Percentiles rank a stretch among this genome's conserved stretches.
Evolutionary conservation across 148 eudicot species (phyloP).

Genomic region (Rhododendron kiyosumense): DNA sequence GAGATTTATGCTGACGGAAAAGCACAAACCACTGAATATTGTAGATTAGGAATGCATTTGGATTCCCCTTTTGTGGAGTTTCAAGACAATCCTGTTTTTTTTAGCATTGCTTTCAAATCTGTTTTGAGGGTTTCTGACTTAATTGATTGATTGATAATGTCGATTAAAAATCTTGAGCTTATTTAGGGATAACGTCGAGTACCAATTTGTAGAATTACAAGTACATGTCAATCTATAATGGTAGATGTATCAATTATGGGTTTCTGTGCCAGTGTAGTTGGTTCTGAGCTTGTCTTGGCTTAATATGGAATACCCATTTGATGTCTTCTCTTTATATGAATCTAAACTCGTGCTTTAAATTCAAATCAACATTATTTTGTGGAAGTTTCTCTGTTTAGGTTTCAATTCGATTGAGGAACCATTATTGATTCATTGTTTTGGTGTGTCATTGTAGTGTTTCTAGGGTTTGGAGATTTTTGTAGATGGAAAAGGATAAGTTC

Average conservation of each 20-base stretch:
- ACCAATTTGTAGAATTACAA: not conserved
- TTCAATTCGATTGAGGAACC: not conserved
- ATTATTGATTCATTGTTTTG: not conserved
- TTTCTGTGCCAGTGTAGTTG: not conserved
- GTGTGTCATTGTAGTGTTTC: not conserved
- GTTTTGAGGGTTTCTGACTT: not conserved
- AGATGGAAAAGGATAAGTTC: slow-evolving; percentile 79
- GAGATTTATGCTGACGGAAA: not conserved
- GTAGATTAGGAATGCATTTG: not conserved
- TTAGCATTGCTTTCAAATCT: not conserved
- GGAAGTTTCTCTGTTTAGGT: not conserved
- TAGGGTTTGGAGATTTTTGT: slow-evolving; percentile 14
- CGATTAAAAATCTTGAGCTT: not conserved
- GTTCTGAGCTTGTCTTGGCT: not conserved
- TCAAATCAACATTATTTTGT: not conserved
- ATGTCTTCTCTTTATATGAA: not conserved
- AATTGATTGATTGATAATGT: not conserved
- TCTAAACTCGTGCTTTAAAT: not conserved
- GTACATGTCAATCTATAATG: not conserved
- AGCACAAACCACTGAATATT: not conserved
- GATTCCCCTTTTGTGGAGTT: not conserved
- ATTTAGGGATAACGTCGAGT: not conserved
- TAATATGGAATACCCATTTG: not conserved
- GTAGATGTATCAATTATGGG: not conserved
- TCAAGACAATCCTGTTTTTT: not conserved